A percentile compares a stretch with the other conserved stretches of the same genome.
Evolutionary conservation across 2,329 filamentous ascomycete species (phyloP).

Genomic region (Penicillium sp.): DNA sequence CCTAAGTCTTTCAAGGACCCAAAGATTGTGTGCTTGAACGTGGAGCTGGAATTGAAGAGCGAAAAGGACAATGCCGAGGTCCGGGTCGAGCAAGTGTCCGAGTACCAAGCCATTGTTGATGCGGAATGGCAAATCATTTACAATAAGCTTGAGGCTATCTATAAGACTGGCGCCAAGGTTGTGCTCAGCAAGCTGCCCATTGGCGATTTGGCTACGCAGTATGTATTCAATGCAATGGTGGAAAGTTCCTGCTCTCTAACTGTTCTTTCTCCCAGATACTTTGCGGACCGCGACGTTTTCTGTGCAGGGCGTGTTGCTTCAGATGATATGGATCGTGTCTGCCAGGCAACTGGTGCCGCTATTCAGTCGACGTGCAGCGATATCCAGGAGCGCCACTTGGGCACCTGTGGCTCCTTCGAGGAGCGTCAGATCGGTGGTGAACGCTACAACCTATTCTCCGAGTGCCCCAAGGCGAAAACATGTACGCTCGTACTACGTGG

Average conservation of each 20-base stretch:
- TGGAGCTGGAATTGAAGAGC: conserved; percentile 96
- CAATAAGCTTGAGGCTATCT: conserved; percentile 95
- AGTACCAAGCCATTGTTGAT: conserved; percentile 99
- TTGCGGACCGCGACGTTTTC: conserved; percentile 97
- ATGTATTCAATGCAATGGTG: conserved; percentile 29
- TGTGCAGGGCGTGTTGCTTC: conserved; percentile 90
- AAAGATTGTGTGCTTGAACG: conserved; percentile 96
- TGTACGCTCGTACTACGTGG: conserved; percentile 95
- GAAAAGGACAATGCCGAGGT: conserved; percentile 99
- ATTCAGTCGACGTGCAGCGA: conserved; percentile 96
- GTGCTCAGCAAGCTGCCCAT: conserved; percentile 97
- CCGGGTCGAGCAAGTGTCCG: conserved; percentile 94
- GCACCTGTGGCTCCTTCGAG: conserved; percentile 87
- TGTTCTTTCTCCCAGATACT: conserved; percentile 60
- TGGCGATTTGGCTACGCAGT: conserved; percentile 94
- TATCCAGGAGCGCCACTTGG: conserved; percentile 85
- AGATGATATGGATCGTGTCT: conserved; percentile 94
- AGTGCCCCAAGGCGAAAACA: conserved; percentile 93
- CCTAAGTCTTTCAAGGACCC: conserved; percentile 93
- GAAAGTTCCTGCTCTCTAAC: conserved; percentile 1
- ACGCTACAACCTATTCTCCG: conserved; percentile 98
- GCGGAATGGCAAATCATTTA: conserved; percentile 99
- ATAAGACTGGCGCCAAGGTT: conserved; percentile 95
- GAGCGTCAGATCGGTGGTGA: conserved; percentile 97
- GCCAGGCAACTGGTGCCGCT: conserved; percentile 89